Evolutionary conservation across 2,329 filamentous ascomycete genomes (phyloP).

Genomic region (Curvularia verruculosa): DNA sequence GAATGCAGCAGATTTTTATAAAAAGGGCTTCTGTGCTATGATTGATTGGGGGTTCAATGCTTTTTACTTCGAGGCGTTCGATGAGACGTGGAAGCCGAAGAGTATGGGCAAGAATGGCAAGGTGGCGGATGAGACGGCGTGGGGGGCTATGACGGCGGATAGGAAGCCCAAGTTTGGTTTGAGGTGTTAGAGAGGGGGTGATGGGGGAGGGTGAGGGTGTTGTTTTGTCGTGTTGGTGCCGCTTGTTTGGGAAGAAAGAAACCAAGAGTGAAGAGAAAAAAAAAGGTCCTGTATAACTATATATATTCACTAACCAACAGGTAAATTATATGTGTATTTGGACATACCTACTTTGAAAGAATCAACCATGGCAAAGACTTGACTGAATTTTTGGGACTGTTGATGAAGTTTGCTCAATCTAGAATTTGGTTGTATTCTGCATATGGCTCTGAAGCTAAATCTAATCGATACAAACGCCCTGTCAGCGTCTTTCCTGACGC

Average conservation of each 20-base stretch:
- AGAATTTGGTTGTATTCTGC: not conserved
- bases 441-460: not conserved
- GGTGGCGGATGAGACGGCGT: slow-evolving; percentile 68
- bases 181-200: slow-evolving; percentile 48
- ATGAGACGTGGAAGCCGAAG: slow-evolving; percentile 73
- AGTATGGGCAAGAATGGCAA: slow-evolving; percentile 68
- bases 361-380: not conserved
- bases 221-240: not conserved
- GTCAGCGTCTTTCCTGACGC: not conserved
- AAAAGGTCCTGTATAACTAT: not conserved
- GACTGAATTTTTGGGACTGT: not conserved
- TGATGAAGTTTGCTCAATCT: not conserved
- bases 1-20: slow-evolving; percentile 66
- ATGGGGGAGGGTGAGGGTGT: not conserved
- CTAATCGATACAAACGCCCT: not conserved
- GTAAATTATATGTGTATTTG: not conserved
- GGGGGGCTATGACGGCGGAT: slow-evolving; percentile 70
- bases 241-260: not conserved
- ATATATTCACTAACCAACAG: not conserved
- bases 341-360: not conserved
- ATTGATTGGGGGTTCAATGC: slow-evolving; percentile 70
- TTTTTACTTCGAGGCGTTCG: slow-evolving; percentile 77
- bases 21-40: slow-evolving; percentile 67
- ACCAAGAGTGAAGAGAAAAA: not conserved
- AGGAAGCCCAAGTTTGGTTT: slow-evolving; percentile 63